Conservation (phyloP, 2,329 filamentous ascomycete species). For the Sordariomycetes sp. region DNA sequence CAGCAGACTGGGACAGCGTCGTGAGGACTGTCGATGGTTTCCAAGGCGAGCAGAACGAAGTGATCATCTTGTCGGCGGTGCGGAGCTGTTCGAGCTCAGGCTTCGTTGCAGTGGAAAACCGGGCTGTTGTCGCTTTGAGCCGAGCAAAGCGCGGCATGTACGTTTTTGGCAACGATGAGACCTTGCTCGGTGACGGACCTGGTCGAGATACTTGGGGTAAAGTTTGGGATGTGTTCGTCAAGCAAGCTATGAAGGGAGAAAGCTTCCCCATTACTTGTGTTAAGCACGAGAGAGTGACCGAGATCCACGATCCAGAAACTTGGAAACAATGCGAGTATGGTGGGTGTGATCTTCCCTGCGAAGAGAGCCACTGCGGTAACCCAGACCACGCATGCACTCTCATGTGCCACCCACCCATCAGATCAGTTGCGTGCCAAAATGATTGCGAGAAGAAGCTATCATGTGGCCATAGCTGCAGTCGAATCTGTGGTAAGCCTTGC, state of each 20-base stretch:
- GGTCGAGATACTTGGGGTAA: constrained; percentile 29
- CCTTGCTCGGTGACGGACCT: constrained; percentile 35
- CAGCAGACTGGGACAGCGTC: constrained; percentile 31
- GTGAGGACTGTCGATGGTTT: constrained; percentile 82
- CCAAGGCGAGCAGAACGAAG: constrained; percentile 83
- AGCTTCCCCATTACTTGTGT: constrained; percentile 55
- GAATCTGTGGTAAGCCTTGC: neutral
- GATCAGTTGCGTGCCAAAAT: too few relatives aligned
- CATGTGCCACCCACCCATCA: neutral
- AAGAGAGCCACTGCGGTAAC: neutral
- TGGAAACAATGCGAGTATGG: too few relatives aligned
- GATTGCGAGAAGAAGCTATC: neutral
- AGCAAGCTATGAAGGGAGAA: constrained; percentile 17
- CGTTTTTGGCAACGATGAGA: constrained; percentile 68
- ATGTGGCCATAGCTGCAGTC: neutral
- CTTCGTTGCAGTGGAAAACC: constrained; percentile 58
- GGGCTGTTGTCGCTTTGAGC: constrained; percentile 49
- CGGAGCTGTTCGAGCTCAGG: constrained; percentile 56
- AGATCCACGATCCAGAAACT: constrained; percentile 41
- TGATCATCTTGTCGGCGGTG: constrained; percentile 73
- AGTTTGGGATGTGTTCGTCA: constrained; percentile 29
- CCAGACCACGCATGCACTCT: neutral
- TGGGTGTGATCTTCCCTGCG: constrained; percentile 7
- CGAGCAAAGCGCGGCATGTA: constrained; percentile 74
- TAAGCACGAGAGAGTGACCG: constrained; percentile 43